Percentiles rank a stretch among this genome's conserved stretches.
Evolutionary conservation across 1,284 basidiomycete genomes (phyloP).

Genomic region (Puccinia polysora): DNA sequence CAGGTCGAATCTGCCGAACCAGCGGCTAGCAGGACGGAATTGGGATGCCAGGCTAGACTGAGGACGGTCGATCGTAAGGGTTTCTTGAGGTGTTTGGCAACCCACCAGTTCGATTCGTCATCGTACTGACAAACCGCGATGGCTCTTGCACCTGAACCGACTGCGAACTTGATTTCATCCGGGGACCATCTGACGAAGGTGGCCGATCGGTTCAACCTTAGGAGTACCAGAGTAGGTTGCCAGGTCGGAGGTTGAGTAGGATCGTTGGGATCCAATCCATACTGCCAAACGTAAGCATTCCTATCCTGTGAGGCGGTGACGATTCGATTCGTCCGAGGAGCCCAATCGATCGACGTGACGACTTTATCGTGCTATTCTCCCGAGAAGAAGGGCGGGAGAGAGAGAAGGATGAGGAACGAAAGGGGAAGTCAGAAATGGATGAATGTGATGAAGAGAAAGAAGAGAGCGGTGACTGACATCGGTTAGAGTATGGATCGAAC

Average conservation of each 20-base stretch:
- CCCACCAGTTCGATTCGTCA: slow-evolving; percentile 99
- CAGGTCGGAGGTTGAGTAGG: slow-evolving; percentile 67
- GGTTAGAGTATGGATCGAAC: slow-evolving; percentile 69
- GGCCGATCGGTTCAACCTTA: slow-evolving; percentile 91
- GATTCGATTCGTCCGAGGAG: slow-evolving; percentile 88
- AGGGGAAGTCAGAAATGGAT: not conserved
- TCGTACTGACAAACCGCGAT: slow-evolving; percentile 94
- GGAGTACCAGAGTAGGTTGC: slow-evolving; percentile 95
- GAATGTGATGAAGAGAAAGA: not conserved
- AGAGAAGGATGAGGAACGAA: not conserved
- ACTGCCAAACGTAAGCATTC: slow-evolving; percentile 95
- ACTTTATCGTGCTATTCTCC: slow-evolving; percentile 82
- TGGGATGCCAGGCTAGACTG: slow-evolving; percentile 94
- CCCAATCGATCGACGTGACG: slow-evolving; percentile 99
- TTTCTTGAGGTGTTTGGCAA: slow-evolving; percentile 94
- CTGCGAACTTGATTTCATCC: slow-evolving; percentile 96
- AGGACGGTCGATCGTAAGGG: slow-evolving; percentile 89
- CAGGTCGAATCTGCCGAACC: slow-evolving; percentile 94
- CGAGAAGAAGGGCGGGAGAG: slow-evolving; percentile 24
- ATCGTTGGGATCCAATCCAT: slow-evolving; percentile 66
- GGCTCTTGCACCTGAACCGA: slow-evolving; percentile 88
- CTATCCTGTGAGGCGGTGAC: slow-evolving; percentile 97
- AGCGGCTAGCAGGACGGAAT: slow-evolving; percentile 88
- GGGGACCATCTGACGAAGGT: slow-evolving; percentile 96
- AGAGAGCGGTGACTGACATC: slow-evolving; percentile 62